These are phyloP conservation scores for Cystobasidiaceae sp. DNA, from an alignment of 1,284 basidiomycete species.

Conservation along the genomic window DNA sequence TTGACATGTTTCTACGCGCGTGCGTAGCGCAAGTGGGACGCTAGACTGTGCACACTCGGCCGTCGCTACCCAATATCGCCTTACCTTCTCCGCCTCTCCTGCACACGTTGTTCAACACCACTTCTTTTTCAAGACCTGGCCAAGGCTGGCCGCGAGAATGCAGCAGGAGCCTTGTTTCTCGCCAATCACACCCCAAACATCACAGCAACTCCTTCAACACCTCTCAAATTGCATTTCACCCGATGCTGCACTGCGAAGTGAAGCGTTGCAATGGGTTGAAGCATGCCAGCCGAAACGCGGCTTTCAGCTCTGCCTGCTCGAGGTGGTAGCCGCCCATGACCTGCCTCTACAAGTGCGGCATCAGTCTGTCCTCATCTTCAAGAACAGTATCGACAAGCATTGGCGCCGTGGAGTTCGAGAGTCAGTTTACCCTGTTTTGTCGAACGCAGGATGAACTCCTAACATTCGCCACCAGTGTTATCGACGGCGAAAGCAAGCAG, in stretches of 20 bases:
- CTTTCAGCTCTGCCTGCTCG: constrained; percentile 35
- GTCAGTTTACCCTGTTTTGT: constrained; percentile 32
- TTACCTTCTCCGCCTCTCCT: too few species aligned
- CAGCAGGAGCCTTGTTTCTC: constrained; percentile 3
- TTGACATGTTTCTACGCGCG: too few species aligned
- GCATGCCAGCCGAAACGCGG: constrained; percentile 32
- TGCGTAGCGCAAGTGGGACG: too few species aligned
- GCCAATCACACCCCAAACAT: constrained; percentile 1
- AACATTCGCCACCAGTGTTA: constrained; percentile 25
- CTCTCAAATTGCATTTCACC: constrained; percentile 34
- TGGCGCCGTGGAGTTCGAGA: constrained; percentile 35
- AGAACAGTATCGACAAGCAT: constrained; percentile 42
- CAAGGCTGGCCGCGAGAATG: too few species aligned
- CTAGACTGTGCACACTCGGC: too few species aligned
- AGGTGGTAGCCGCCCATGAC: constrained; percentile 31
- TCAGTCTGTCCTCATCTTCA: constrained; percentile 40
- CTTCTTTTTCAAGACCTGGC: too few species aligned
- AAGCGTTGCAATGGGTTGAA: constrained; percentile 30
- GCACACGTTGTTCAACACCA: too few species aligned
- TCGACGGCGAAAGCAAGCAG: constrained; percentile 34
- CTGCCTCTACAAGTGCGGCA: constrained; percentile 27
- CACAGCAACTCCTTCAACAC: constrained; percentile 25
- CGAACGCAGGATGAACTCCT: too few species aligned
- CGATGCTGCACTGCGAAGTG: constrained; percentile 24
- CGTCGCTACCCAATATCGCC: too few species aligned